Base-by-base conservation (phyloP, 2,329 filamentous ascomycete species). In the Plenodomus tracheiphilus region DNA sequence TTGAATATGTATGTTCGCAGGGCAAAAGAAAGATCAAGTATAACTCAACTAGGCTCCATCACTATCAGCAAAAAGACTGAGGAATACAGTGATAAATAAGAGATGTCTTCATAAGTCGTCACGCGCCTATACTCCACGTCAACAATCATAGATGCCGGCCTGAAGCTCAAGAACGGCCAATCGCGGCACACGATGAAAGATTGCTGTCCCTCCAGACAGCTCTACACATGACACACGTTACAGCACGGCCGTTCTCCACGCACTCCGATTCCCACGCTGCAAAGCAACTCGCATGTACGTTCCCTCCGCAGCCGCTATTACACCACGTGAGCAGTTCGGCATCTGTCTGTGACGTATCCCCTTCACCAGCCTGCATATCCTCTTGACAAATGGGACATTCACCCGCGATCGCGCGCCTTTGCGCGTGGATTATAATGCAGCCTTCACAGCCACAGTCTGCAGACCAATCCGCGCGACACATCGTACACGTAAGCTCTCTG, bases 391-490 rank as follows among this genome's bases (percentile, higher is more conserved):
- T 47, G 4, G 43, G 34, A 17, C 51, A 57, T 13, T 35, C 13
- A 2, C 34, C 22, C 16, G 44, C 43, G 11, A 42, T 22, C 7
- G 11, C 21, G 19, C 20, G 18, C 7, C 48, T 20, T 6, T 17
- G 17, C 15, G 39, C 47, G 21, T 57, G 52, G 3, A 37, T 17
- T 3, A 11, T 9, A 8, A 19, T 35, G 15, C 46, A 46, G 0
- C 39, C 38, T 6, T 46, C n/a, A 20, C 51, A 56, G 1, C 1
- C 51, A 40, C 56, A 59, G 1, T 45, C 40, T 3, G 44, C 20
- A 1, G n/a, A 41, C 59, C 61, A 62, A 9, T 39, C 32, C 11
- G 41, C 42, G 20, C 61, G 46, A 36, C 61, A 64, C 0, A 64
- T 39, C 1, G 42, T 39, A 17, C 61, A 64, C 1, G 28, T 53